phyloP scores from a whole-genome alignment of 2,329 filamentous ascomycete species.

The Botrytis aclada region DNA sequence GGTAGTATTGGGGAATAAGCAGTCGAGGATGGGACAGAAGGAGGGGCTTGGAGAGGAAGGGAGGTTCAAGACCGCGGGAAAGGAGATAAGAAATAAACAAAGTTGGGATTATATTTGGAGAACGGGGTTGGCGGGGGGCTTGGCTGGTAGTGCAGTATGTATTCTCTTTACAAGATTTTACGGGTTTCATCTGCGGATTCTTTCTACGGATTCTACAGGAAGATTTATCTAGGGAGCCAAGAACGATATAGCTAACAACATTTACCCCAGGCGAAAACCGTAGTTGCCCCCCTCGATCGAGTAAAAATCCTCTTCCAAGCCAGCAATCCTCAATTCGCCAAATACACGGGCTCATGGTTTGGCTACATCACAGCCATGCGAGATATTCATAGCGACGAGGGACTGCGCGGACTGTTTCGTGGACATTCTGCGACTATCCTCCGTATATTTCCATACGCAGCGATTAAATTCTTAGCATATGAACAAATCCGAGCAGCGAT shows the following conservation, averaged over 20 bases:
- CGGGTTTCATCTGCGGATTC: background rate
- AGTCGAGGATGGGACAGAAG: background rate
- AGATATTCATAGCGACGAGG: slow-evolving; percentile 77
- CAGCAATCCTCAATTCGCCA: slow-evolving; percentile 87
- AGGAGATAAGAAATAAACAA: slow-evolving; percentile 51
- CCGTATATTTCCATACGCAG: slow-evolving; percentile 94
- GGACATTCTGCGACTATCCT: slow-evolving; percentile 93
- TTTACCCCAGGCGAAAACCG: slow-evolving; percentile 75
- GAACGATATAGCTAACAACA: background rate
- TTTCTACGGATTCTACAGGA: background rate
- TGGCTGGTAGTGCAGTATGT: slow-evolving; percentile 85
- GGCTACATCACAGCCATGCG: slow-evolving; percentile 79
- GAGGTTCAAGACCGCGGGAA: background rate
- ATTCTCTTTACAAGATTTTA: background rate
- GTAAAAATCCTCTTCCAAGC: slow-evolving; percentile 99
- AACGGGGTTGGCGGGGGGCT: slow-evolving; percentile 79
- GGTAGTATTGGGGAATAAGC: slow-evolving; percentile 39
- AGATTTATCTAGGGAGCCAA: background rate
- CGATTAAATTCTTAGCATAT: slow-evolving; percentile 97
- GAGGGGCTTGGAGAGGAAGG: background rate
- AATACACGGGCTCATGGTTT: slow-evolving; percentile 86
- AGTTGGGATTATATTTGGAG: slow-evolving; percentile 81
- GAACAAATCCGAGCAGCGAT: slow-evolving; percentile 84
- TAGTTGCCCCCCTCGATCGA: slow-evolving; percentile 91
- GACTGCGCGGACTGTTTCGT: slow-evolving; percentile 75